Evolutionary conservation across 1,284 basidiomycete genomes (phyloP).

Genomic region (Austropuccinia psidii): DNA sequence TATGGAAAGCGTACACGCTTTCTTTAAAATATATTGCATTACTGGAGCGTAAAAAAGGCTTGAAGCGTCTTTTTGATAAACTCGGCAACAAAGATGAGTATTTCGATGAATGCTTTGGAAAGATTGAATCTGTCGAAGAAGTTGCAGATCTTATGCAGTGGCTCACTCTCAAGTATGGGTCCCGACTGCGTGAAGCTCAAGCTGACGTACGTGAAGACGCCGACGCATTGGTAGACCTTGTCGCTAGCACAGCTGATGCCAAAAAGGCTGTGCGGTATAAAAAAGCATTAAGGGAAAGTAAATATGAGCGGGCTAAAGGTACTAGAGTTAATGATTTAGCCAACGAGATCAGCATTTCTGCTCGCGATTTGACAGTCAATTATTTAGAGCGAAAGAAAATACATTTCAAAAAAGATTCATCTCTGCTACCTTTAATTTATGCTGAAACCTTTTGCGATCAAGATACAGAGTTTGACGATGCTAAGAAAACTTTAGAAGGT

Average conservation of each 20-base stretch:
- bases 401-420: slow-evolving; percentile 66
- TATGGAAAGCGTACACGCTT: slow-evolving; percentile 79
- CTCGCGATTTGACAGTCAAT: slow-evolving; percentile 72
- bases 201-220: slow-evolving; percentile 46
- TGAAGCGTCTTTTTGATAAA: slow-evolving; percentile 60
- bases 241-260: slow-evolving; percentile 46
- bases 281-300: slow-evolving; percentile 72
- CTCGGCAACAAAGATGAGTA: slow-evolving; percentile 62
- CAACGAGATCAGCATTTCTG: slow-evolving; percentile 67
- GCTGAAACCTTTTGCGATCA: slow-evolving; percentile 70
- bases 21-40: slow-evolving; percentile 81
- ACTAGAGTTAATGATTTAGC: slow-evolving; percentile 67
- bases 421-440: slow-evolving; percentile 61
- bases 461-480: slow-evolving; percentile 50
- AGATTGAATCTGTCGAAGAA: slow-evolving; percentile 62
- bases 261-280: slow-evolving; percentile 53
- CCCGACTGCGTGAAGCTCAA: slow-evolving; percentile 59
- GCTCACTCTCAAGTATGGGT: slow-evolving; percentile 69
- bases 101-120: slow-evolving; percentile 58
- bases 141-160: slow-evolving; percentile 88
- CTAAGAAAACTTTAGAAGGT: slow-evolving; percentile 57
- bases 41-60: slow-evolving; percentile 61
- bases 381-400: slow-evolving; percentile 57
- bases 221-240: slow-evolving; percentile 42
- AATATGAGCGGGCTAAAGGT: slow-evolving; percentile 76